These are phyloP conservation scores for Pyrrhoderma noxium DNA, from an alignment of 1,284 basidiomycete genomes.

Conservation along the genomic window DNA sequence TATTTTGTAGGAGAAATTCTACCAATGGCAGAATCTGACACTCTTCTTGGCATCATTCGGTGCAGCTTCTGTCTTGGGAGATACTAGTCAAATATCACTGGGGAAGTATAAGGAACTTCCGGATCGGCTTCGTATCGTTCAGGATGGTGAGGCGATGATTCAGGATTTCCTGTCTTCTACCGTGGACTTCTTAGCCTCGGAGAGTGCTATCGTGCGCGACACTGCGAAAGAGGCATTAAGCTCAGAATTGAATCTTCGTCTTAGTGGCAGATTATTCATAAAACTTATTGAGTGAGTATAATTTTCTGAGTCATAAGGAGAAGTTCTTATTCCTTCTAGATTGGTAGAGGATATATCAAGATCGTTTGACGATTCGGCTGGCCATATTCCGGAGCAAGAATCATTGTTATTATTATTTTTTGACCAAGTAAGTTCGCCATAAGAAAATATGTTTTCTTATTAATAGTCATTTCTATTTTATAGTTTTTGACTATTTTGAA, in stretches of 20 bases:
- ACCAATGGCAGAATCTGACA: constrained; percentile 85
- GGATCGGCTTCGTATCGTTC: constrained; percentile 57
- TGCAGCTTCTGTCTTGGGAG: constrained; percentile 55
- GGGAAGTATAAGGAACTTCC: constrained; percentile 37
- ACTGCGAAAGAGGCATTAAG: constrained; percentile 76
- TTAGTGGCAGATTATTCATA: constrained; percentile 61
- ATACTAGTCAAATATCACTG: constrained; percentile 45
- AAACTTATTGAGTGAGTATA: constrained; percentile 64
- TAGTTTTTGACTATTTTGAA: constrained; percentile 72
- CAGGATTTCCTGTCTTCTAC: constrained; percentile 62
- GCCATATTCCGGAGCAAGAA: constrained; percentile 31
- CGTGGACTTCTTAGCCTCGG: constrained; percentile 60
- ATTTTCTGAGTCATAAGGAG: neutral
- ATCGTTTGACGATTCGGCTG: neutral
- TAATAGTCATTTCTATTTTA: constrained; percentile 2
- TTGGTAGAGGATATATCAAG: constrained; percentile 40
- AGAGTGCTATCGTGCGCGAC: constrained; percentile 62
- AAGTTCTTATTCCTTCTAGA: constrained; percentile 25
- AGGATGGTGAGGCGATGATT: constrained; percentile 51
- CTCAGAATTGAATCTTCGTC: constrained; percentile 62
- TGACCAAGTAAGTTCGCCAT: constrained; percentile 50
- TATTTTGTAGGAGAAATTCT: constrained; percentile 55
- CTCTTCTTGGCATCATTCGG: constrained; percentile 75
- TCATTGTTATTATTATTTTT: constrained; percentile 60
- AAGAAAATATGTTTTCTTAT: neutral